Evolutionary conservation across 257 asterid genomes (phyloP).

Genomic region (Nicotiana sylvestris): DNA sequence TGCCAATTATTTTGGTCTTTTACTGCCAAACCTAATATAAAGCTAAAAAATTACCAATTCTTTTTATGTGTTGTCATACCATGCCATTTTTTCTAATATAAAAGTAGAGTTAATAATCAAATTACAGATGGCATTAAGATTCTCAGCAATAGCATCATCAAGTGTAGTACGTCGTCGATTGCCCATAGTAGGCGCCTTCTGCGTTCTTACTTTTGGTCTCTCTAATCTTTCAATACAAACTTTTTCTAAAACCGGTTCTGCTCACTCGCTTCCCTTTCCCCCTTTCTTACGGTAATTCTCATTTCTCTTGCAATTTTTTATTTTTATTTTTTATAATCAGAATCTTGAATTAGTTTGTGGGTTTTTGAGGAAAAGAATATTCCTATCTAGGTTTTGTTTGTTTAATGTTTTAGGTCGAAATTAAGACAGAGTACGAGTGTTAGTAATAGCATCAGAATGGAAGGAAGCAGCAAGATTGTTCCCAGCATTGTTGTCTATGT

Average conservation of each 20-base stretch:
- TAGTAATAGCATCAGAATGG: slow-evolving; percentile 55
- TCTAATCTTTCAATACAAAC: slow-evolving; percentile 47
- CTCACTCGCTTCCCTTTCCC: slow-evolving; percentile 43
- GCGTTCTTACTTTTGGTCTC: slow-evolving; percentile 74
- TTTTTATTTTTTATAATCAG: neutral
- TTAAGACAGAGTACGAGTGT: slow-evolving; percentile 31
- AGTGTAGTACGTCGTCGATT: slow-evolving; percentile 54
- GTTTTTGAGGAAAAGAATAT: slow-evolving; percentile 12
- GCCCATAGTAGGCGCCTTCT: slow-evolving; percentile 81
- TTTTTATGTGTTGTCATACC: too few species aligned
- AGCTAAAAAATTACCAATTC: too few species aligned
- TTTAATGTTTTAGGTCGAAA: slow-evolving; percentile 32
- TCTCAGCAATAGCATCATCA: slow-evolving; percentile 61
- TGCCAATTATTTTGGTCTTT: too few species aligned
- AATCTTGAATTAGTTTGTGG: neutral
- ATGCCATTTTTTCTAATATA: neutral
- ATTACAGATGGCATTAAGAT: slow-evolving; percentile 63
- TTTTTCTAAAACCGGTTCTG: slow-evolving; percentile 38
- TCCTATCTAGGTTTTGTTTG: slow-evolving; percentile 10
- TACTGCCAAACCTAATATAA: too few species aligned
- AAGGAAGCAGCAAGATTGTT: slow-evolving; percentile 47
- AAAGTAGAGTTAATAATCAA: slow-evolving; percentile 18
- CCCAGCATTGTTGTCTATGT: slow-evolving; percentile 96
- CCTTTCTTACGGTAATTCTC: slow-evolving; percentile 48
- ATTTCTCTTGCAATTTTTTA: neutral